Conservation (phyloP, 805 yeast species). For the Candida alai region DNA sequence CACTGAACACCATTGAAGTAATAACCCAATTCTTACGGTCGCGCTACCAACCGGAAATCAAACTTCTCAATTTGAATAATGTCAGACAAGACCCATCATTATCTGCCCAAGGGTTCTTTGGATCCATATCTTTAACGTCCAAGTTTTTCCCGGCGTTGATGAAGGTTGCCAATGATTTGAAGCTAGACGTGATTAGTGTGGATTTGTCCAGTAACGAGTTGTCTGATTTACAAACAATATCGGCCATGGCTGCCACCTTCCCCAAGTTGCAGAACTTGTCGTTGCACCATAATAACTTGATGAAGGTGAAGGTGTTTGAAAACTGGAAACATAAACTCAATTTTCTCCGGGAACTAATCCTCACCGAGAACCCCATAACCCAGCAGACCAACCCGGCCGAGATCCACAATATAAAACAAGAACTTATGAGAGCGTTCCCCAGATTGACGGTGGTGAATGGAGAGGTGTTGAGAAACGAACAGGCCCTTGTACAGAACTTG, state of each 20-base stretch:
- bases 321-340: constrained; percentile 75
- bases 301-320: constrained; percentile 58
- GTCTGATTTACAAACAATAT: constrained; percentile 53
- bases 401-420: constrained; percentile 46
- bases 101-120: constrained; percentile 59
- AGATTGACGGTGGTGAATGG: constrained; percentile 76
- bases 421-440: constrained; percentile 75
- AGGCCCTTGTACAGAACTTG: constrained; percentile 47
- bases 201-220: constrained; percentile 61
- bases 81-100: constrained; percentile 64
- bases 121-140: constrained; percentile 55
- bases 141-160: constrained; percentile 89
- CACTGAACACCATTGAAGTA: constrained; percentile 51
- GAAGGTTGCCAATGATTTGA: constrained; percentile 63
- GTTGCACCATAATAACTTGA: constrained; percentile 68
- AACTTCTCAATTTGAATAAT: constrained; percentile 65
- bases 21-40: constrained; percentile 56
- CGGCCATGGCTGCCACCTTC: constrained; percentile 65
- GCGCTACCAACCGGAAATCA: constrained; percentile 62
- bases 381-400: constrained; percentile 21
- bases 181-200: constrained; percentile 63
- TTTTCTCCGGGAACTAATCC: constrained; percentile 68
- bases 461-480: constrained; percentile 69
- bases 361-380: constrained; percentile 74
- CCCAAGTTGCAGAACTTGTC: constrained; percentile 80